Conservation (phyloP, 108 stramenopile species). For the Cyclotella kingstonii region DNA sequence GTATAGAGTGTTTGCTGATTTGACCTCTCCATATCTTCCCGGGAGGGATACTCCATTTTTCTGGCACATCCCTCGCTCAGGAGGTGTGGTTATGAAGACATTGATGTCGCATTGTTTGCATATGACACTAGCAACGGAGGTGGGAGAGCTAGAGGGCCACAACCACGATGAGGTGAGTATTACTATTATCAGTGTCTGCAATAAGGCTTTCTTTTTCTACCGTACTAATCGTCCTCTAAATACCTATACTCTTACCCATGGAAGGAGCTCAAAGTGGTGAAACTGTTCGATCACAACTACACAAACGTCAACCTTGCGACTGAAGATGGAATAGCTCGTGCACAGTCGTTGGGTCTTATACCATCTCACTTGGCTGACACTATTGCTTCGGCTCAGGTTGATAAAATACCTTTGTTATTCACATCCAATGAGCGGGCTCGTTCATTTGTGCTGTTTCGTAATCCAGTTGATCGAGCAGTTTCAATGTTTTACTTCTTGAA, state of each 20-base stretch:
- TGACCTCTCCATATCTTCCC: conserved; percentile 27
- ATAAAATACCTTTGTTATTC: conserved; percentile 40
- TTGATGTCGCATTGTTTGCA: conserved; percentile 43
- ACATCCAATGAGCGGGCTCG: conserved; percentile 29
- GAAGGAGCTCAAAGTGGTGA: conserved; percentile 28
- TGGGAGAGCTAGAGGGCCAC: conserved; percentile 35
- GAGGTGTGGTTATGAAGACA: conserved; percentile 41
- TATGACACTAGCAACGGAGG: conserved; percentile 34
- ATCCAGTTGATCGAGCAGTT: conserved; percentile 48
- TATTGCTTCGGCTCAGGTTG: conserved; percentile 26
- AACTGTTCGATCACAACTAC: conserved; percentile 46
- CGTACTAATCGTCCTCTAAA: too few relatives aligned
- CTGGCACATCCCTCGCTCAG: conserved; percentile 53
- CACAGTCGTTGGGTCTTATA: conserved; percentile 28
- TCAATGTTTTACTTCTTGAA: conserved; percentile 48
- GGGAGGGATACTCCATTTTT: conserved; percentile 46
- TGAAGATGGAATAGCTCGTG: conserved; percentile 36
- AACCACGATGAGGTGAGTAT: conserved; percentile 22
- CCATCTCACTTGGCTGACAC: conserved; percentile 35
- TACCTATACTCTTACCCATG: too few relatives aligned
- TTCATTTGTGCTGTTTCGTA: conserved; percentile 41
- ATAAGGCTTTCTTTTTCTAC: background rate
- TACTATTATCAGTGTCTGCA: background rate
- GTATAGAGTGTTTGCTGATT: conserved; percentile 29
- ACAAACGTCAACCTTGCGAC: conserved; percentile 51